Conservation (phyloP, 2,329 filamentous ascomycete genomes). For the Alternaria angustiovoidea region DNA sequence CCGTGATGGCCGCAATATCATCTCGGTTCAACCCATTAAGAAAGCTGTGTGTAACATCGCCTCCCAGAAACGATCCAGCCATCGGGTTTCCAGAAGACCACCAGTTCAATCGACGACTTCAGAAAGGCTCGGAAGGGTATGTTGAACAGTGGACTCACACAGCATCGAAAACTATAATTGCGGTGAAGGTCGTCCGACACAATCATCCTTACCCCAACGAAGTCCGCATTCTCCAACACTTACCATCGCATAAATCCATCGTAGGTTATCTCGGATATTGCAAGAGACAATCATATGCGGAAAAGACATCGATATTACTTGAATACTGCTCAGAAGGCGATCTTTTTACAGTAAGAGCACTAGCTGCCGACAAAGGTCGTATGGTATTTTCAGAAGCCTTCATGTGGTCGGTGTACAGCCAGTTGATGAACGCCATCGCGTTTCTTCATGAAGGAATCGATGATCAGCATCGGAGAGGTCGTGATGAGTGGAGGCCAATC, state of each 20-base stretch:
- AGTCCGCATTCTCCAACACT: conserved; percentile 17
- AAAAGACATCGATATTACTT: conserved; percentile 17
- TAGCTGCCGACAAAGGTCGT: background rate
- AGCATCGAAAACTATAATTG: conserved; percentile 10
- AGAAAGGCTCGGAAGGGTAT: conserved; percentile 18
- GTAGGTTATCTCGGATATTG: conserved; percentile 16
- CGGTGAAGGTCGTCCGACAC: conserved; percentile 21
- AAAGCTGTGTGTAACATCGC: background rate
- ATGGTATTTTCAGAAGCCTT: conserved; percentile 18
- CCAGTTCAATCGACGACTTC: background rate
- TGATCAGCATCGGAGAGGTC: background rate
- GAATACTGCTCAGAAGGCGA: conserved; percentile 26
- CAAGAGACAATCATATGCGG: background rate
- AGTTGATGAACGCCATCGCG: conserved; percentile 24
- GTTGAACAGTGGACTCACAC: conserved; percentile 22
- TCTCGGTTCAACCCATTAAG: background rate
- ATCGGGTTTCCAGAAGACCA: background rate
- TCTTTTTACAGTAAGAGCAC: conserved; percentile 13
- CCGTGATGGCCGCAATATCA: background rate
- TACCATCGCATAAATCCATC: conserved; percentile 22
- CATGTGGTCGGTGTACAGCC: conserved; percentile 28
- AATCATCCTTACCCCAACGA: conserved; percentile 8
- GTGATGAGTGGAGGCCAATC: conserved; percentile 77
- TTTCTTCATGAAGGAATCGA: conserved; percentile 34
- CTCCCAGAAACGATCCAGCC: background rate